A percentile compares a stretch with the other conserved stretches of the same genome.
Evolutionary conservation across 805 yeast species (phyloP).

Genomic region (Wickerhamiella domercqiae): DNA sequence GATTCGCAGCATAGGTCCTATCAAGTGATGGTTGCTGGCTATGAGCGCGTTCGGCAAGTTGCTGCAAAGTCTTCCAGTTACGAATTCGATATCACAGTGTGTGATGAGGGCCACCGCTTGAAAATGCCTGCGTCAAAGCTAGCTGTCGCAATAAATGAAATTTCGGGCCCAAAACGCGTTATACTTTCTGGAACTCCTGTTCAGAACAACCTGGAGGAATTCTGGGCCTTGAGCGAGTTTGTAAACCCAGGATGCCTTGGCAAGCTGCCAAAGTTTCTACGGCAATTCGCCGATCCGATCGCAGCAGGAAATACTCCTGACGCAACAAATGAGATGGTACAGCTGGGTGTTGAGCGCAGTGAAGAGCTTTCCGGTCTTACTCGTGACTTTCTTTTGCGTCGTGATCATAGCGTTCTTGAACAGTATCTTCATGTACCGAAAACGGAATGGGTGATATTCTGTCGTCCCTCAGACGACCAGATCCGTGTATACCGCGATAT

Average conservation of each 20-base stretch:
- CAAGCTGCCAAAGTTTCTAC: conserved; percentile 30
- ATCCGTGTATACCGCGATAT: conserved; percentile 38
- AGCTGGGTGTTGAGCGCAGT: conserved; percentile 46
- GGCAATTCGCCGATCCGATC: conserved; percentile 55
- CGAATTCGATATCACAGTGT: conserved; percentile 53
- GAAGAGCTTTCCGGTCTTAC: conserved; percentile 52
- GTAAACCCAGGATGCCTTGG: conserved; percentile 77
- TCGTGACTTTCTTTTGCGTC: conserved; percentile 47
- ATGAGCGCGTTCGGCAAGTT: conserved; percentile 57
- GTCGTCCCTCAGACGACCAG: conserved; percentile 59
- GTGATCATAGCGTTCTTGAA: conserved; percentile 44
- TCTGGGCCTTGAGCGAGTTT: conserved; percentile 65
- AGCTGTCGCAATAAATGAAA: conserved; percentile 40
- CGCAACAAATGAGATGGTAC: conserved; percentile 32
- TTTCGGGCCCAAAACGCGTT: conserved; percentile 42
- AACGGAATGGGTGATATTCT: conserved; percentile 62
- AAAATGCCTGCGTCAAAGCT: conserved; percentile 63
- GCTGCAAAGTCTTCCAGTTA: conserved; percentile 9
- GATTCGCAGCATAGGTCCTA: conserved; percentile 50
- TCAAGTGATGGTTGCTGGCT: conserved; percentile 74
- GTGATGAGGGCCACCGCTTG: conserved; percentile 92
- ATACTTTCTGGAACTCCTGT: conserved; percentile 83
- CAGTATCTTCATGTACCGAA: conserved; percentile 51
- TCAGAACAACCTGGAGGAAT: conserved; percentile 80
- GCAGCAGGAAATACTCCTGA: conserved; percentile 53